Evolutionary conservation across 2,329 filamentous ascomycete species (phyloP), one percentile per base, ranked within the genome.

Genomic region (Apiospora pterosperma): DNA sequence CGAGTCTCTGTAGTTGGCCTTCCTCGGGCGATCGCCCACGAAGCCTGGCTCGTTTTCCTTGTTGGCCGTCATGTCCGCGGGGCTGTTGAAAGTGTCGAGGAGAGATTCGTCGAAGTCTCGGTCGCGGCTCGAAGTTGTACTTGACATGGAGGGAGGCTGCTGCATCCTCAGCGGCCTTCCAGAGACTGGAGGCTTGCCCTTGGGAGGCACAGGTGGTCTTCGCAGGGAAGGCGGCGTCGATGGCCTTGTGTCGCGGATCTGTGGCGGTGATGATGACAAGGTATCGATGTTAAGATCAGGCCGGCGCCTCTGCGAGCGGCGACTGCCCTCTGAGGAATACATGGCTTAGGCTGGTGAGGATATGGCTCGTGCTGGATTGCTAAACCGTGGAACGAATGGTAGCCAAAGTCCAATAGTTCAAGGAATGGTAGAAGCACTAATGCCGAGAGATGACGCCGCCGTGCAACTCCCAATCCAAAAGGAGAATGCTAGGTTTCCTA

Each of bases 1-100:
- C 60, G 91, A 93, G 78, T 94, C 89, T 19, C 60, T 16, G 60
- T 36, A 42, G 23, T 31, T 44, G 60, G 39, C 48, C 38, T 62
- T 62, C 25, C 60, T 44, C 23, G 25, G 31, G 60, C 60, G 39
- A 28, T 48, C 60, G 60, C 31, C 38, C 34, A 39, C 19, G 12
- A 68, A 68, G 65, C 70, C 70, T 48, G 69, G 68, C 25, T 74
- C 70, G 72, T 70, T 72, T 62, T 73, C 73, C 69, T 74, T 76
- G 62, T 67, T 48, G 25, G n/a, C 31, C 28, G 65, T 41, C 58
- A 48, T 41, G 52, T 73, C 72, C 14, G 69, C 67, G 4, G 69
- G 68, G 19, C 70, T 72, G 64, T 69, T 70, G 28, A 36, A 16
- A 67, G 72, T 70, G 62, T 75, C 74, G 7, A 75, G 66, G 59